These are phyloP conservation scores for Teratosphaeria destructans DNA, from an alignment of 2,329 filamentous ascomycete genomes.

Conservation along the genomic window DNA sequence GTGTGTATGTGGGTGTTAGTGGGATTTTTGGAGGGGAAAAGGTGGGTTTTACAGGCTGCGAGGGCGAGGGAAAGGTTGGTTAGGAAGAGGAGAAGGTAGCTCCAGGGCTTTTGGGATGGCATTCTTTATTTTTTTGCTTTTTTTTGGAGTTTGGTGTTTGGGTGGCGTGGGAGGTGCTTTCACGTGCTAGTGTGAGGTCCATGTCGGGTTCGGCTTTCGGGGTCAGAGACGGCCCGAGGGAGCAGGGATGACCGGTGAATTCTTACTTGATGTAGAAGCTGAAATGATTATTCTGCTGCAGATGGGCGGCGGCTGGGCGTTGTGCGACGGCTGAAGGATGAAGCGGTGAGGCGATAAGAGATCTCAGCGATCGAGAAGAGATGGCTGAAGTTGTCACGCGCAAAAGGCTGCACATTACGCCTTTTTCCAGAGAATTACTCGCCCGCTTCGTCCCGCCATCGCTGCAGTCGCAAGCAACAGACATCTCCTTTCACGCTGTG, in stretches of 20 bases:
- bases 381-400: constrained; percentile 6
- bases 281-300: not conserved
- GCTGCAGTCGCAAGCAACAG: constrained; percentile 55
- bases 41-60: constrained; percentile 32
- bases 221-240: not conserved
- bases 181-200: not conserved
- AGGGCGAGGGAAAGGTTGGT: constrained; percentile 28
- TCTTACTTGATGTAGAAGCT: not conserved
- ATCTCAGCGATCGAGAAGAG: not conserved
- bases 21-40: not conserved
- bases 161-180: not conserved
- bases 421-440: constrained; percentile 66
- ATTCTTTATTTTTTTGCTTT: not conserved
- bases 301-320: not conserved
- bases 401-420: constrained; percentile 73
- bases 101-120: constrained; percentile 12
- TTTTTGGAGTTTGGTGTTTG: not conserved
- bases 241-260: not conserved
- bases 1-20: constrained; percentile 2
- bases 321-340: not conserved
- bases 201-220: not conserved
- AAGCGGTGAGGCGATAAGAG: not conserved
- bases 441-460: constrained; percentile 60
- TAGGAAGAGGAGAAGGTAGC: constrained; percentile 18
- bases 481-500: constrained; percentile 79